Base-by-base conservation (phyloP, 208 protist genomes). In the Trypanosoma melophagium region DNA sequence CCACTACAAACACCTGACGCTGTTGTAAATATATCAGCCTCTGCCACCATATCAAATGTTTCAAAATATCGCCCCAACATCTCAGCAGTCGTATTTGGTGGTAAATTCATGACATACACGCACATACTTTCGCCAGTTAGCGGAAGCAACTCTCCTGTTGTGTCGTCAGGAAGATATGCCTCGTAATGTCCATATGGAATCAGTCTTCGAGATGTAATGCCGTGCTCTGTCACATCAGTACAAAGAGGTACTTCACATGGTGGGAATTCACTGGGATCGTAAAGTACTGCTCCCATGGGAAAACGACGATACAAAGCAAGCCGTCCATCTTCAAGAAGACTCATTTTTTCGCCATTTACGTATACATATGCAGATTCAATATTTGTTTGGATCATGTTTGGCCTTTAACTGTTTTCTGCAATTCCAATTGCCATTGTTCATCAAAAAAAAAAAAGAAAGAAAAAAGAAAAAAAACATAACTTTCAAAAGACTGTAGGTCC, bases 61-160 rank as follows among this genome's bases (percentile, higher is more conserved):
- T 92, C 86, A 63, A 93, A 95, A 69, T 79, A 93, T 24, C 76
- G 73, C 7, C 86, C 83, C 35, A 95, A 73, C 80, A 92, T 83
- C 65, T 84, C 77, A 8, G 86, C 76, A 0, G 89, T 93, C 0
- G 89, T 87, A 68, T 81, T 65, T 22, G 69, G 71, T 21, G 89
- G 89, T 22, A 95, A 75, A 64, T 83, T 71, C 16, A 71, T 79
- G 24, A 95, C 84, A 57, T 94, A 94, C 13, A 80, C 63, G 40
- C 87, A 93, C 21, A 77, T 71, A 73, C 24, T 68, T 74, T 82
- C 44, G 7, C 66, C 57, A 17, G 57, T 67, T 0, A 76, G 7
- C 2, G 67, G 58, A 25, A 63, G 52, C 35, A 75, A 60, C 17
- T 71, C 66, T 38, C 61, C 72, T 40, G 77, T 85, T 60, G 28